A percentile compares a stretch with the other conserved stretches of the same genome.
phyloP scores from a whole-genome alignment of 1,284 basidiomycete genomes.

The Cryptococcus wingfieldii region DNA sequence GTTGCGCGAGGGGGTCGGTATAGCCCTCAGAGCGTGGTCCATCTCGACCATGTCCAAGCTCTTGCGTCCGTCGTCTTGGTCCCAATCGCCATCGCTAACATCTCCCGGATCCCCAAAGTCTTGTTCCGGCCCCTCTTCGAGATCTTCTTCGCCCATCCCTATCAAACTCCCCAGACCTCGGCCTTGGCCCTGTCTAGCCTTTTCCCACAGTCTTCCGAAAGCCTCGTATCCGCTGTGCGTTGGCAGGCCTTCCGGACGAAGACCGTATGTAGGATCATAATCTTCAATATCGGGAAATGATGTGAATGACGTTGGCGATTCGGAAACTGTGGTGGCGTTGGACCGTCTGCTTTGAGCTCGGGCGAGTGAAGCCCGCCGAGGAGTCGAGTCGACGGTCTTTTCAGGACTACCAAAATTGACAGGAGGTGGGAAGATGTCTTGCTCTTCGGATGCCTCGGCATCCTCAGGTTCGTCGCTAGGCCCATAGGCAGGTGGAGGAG shows the following conservation, averaged over 20 bases:
- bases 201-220: constrained; percentile 52
- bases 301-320: constrained; percentile 49
- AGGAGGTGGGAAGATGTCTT: constrained; percentile 40
- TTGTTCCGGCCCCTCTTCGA: constrained; percentile 52
- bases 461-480: constrained; percentile 55
- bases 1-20: constrained; percentile 1
- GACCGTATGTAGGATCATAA: constrained; percentile 94
- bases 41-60: constrained; percentile 30
- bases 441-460: constrained; percentile 23
- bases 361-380: constrained; percentile 13
- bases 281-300: constrained; percentile 79
- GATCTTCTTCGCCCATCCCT: constrained; percentile 54
- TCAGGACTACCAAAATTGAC: constrained; percentile 31
- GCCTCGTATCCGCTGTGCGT: constrained; percentile 48
- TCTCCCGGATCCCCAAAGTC: constrained; percentile 36
- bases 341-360: constrained; percentile 14
- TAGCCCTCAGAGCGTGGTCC: constrained; percentile 19
- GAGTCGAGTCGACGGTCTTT: constrained; percentile 20
- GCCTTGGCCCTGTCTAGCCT: constrained; percentile 63
- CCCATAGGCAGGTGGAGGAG: constrained; percentile 4
- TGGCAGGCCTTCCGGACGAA: constrained; percentile 84
- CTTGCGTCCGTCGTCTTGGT: constrained; percentile 21
- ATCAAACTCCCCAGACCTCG: constrained; percentile 45
- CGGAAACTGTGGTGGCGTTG: constrained; percentile 23
- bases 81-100: constrained; percentile 29